Evolutionary conservation across 2,329 filamentous ascomycete genomes (phyloP).

Genomic region (Fusarium gaditjirri): DNA sequence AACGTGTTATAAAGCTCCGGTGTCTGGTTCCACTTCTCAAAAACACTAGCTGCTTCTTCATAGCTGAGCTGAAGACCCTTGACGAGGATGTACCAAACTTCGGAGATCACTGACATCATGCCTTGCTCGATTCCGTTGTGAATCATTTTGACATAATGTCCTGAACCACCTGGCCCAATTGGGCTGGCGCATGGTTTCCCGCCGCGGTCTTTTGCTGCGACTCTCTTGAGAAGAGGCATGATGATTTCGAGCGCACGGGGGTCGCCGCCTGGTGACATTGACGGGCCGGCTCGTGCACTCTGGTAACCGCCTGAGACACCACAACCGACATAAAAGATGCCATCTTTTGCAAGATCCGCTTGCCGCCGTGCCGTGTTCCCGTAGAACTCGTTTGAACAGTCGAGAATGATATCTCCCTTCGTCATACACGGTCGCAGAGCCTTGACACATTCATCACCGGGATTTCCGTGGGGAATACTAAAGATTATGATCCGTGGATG

Average conservation of each 20-base stretch:
- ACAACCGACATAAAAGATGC: neutral
- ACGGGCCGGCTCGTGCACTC: neutral
- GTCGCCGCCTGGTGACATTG: slow-evolving; percentile 2
- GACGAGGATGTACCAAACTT: slow-evolving; percentile 6
- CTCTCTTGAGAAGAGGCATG: neutral
- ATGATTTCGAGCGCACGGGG: neutral
- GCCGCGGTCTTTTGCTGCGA: neutral
- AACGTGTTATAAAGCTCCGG: neutral
- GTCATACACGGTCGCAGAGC: neutral
- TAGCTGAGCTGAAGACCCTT: neutral
- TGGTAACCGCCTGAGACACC: slow-evolving; percentile 2
- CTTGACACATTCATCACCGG: neutral
- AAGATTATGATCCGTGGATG: neutral
- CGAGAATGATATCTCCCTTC: neutral
- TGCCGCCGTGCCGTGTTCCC: slow-evolving; percentile 6
- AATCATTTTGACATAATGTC: neutral
- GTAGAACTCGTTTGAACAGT: slow-evolving; percentile 7
- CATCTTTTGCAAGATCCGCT: neutral
- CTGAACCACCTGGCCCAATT: neutral
- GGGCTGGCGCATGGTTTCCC: neutral
- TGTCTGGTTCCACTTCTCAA: neutral
- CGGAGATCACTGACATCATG: neutral
- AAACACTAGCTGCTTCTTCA: neutral
- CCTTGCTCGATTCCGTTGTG: neutral
- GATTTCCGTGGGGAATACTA: neutral